Percentiles rank a stretch among this genome's conserved stretches.
phyloP scores from a whole-genome alignment of 1,284 basidiomycete genomes.

The Papiliotrema terrestris region DNA sequence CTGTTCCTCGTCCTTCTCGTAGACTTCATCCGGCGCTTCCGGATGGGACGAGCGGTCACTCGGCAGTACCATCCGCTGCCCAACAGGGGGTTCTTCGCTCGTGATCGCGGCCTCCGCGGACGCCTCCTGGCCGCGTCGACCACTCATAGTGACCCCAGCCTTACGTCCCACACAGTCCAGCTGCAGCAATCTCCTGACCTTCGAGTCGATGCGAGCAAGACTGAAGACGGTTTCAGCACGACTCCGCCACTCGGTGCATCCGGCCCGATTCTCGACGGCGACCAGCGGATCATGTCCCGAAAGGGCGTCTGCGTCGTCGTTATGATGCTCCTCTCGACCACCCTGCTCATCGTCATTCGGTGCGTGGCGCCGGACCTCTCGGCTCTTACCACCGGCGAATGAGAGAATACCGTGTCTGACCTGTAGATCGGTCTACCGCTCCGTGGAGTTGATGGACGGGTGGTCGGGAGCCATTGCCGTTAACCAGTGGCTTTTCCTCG shows the following conservation, averaged over 20 bases:
- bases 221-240: too few species aligned
- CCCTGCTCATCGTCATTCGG: conserved; percentile 38
- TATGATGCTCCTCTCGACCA: conserved; percentile 14
- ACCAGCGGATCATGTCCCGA: too few species aligned
- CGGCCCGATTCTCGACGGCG: too few species aligned
- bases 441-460: conserved; percentile 37
- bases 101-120: too few species aligned
- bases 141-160: background rate
- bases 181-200: too few species aligned
- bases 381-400: too few species aligned
- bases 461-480: conserved; percentile 37
- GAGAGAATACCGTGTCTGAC: background rate
- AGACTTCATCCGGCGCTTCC: background rate
- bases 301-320: conserved; percentile 6
- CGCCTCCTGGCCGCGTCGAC: background rate
- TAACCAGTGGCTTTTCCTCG: conserved; percentile 32
- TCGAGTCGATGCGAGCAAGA: too few species aligned
- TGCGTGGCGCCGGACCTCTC: conserved; percentile 2
- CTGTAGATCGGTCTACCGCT: conserved; percentile 37
- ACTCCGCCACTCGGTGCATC: too few species aligned
- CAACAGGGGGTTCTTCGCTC: background rate
- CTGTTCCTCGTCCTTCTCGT: conserved; percentile 22
- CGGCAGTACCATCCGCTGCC: background rate
- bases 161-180: background rate
- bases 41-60: background rate